Base-by-base conservation (phyloP, 106 monocot species). In the Dendrobium nobile region DNA sequence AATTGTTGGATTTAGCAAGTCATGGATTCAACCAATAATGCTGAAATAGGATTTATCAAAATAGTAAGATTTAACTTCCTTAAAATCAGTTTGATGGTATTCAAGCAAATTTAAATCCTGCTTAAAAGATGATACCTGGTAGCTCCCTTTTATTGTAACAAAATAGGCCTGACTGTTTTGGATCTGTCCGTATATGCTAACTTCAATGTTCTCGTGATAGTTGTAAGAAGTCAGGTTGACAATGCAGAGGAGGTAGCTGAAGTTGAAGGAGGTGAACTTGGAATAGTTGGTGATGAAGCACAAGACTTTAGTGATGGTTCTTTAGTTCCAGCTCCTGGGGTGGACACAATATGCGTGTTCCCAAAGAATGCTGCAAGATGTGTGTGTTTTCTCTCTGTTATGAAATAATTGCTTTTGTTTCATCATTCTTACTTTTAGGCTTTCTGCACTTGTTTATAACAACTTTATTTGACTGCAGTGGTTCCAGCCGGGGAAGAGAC, bases 401-500 rank as follows among this genome's bases (percentile, higher is more conserved):
- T 22, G 2, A 22, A 72, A 3, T 68, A n/a, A 48, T 13, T 54
- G 27, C 22, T 55, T 22, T 79, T 41, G 8, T 67, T 70, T 79
- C n/a, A 17, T 45, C 47, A 33, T 47, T 44, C 24, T 79, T 79
- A 56, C 0, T 42, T 77, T 16, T 41, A 41, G 10, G 54, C 19
- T 11, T 54, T 59, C 18, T 11, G 5, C 6, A 37, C 18, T 78
- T 24, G 18, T 33, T 18, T 55, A 19, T 78, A 48, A 78, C 56
- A 56, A 26, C 11, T 59, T 20, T 78, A 22, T 80, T 64, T 85
- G 37, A 3, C n/a, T 87, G 82, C 91, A 99, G 99, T 89, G 81
- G 90, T 99, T 65, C 65, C 87, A 79, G 90, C 95, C 28, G 99
- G 99, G 10, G 91, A 95, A 85, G 91, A 91, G 79, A 91, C 87